phyloP scores from a whole-genome alignment of 345 rosid genomes.

The Brassica carinata region DNA sequence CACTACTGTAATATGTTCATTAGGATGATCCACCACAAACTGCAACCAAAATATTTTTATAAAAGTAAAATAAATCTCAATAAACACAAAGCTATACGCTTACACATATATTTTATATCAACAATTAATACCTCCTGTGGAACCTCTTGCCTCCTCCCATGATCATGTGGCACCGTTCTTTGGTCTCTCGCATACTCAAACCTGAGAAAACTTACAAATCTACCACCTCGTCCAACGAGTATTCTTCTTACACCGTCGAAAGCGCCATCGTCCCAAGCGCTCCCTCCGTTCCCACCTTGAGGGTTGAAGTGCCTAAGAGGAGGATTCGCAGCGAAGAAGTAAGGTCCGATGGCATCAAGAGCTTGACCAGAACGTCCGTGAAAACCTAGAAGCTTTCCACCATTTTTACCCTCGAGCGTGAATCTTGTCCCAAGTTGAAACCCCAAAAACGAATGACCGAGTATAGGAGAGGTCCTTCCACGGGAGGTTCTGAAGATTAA shows the following conservation, averaged over 20 bases:
- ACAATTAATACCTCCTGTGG: conserved; percentile 26
- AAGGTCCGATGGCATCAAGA: conserved; percentile 32
- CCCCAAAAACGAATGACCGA: not conserved
- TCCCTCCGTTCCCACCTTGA: not conserved
- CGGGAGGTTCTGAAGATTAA: conserved; percentile 7
- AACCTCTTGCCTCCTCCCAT: conserved; percentile 19
- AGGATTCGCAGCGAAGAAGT: conserved; percentile 11
- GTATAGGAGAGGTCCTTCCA: conserved; percentile 17
- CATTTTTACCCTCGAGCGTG: conserved; percentile 21
- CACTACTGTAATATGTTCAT: conserved; percentile 32
- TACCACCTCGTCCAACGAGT: conserved; percentile 14
- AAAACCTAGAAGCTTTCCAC: conserved; percentile 37
- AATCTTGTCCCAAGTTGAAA: conserved; percentile 3
- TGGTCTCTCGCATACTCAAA: conserved; percentile 36
- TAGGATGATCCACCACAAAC: conserved; percentile 37
- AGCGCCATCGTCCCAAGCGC: not conserved
- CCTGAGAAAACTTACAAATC: conserved; percentile 2
- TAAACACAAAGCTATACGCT: not conserved
- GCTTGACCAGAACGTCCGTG: conserved; percentile 34
- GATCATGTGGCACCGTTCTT: conserved; percentile 24
- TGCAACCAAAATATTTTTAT: not conserved
- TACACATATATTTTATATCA: not conserved
- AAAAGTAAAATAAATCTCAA: not conserved
- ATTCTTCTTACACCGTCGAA: not conserved
- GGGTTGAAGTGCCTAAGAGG: not conserved